Evolutionary conservation across 257 asterid species (phyloP), one percentile per base, ranked within the genome.

Genomic region (Nicotiana tabacum): DNA sequence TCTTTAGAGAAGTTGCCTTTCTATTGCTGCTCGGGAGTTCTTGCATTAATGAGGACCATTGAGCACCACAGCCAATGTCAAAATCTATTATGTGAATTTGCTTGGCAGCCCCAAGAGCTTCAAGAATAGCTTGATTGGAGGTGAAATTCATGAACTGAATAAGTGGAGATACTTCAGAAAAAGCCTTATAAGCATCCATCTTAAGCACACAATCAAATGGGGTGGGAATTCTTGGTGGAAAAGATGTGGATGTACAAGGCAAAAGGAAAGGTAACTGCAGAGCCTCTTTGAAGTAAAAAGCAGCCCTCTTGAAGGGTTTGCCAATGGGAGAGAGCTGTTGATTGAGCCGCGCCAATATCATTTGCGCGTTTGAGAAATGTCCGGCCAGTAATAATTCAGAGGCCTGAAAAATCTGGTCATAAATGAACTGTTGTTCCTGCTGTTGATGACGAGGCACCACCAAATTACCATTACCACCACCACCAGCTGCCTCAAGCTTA

Each of bases 291-390:
- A 90, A 84, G 51, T 85, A 88, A 51, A 83, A 83, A 77, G 89
- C 91, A 83, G 91, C 87, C 88, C 90, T 88, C 57, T 82, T 81
- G 12, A 84, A 85, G 70, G 93, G 89, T 82, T 87, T 87, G 17
- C 77, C 90, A 66, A 33, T 79, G 53, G 89, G 90, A 76, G 88
- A 67, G 78, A 88, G 87, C 84, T 84, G 85, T 83, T 89, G 91
- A 89, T 89, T 89, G 91, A 89, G 91, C 91, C 91, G 90, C 91
- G 91, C 89, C 91, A 89, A 89, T 89, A 89, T 89, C 92, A 85
- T 83, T 82, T 87, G 90, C 88, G 90, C 92, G 88, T 85, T 82
- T 66, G 89, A 83, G 89, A 87, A 88, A 66, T 85, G 87, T 70
- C 93, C 91, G 80, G 91, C 83, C 77, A 83, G 85, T 72, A 86